Evolutionary conservation across 176 grass and related monocot species (phyloP).

Genomic region (Carex kokanica): DNA sequence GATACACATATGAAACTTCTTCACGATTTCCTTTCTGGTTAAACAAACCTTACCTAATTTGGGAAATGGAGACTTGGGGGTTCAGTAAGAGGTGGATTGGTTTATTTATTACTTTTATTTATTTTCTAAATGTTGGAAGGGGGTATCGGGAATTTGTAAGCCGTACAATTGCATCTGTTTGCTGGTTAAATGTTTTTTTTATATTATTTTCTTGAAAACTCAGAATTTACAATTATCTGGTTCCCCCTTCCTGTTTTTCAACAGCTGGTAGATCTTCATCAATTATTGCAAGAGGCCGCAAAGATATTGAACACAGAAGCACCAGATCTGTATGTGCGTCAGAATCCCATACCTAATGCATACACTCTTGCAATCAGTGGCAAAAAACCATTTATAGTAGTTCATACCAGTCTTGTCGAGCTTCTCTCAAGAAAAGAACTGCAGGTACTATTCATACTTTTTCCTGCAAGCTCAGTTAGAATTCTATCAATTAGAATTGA

Average conservation of each 20-base stretch:
- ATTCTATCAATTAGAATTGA: not conserved
- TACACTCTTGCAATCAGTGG: slow-evolving; percentile 90
- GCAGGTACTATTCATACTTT: slow-evolving; percentile 40
- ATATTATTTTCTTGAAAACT: not conserved
- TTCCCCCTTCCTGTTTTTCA: not conserved
- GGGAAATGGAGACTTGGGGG: too few species aligned
- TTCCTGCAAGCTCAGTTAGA: not conserved
- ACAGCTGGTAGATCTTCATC: slow-evolving; percentile 69
- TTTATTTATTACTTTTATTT: not conserved
- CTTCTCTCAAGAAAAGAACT: slow-evolving; percentile 83
- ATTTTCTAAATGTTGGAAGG: not conserved
- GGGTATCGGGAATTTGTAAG: not conserved
- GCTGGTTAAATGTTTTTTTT: not conserved
- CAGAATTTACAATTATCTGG: not conserved
- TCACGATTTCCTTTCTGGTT: not conserved
- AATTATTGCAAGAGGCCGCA: slow-evolving; percentile 56
- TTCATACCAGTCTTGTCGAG: slow-evolving; percentile 90
- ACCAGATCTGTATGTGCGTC: slow-evolving; percentile 83
- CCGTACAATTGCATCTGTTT: not conserved
- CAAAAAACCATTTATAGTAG: slow-evolving; percentile 85
- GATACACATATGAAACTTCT: not conserved
- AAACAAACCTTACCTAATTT: not conserved
- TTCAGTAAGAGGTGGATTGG: not conserved
- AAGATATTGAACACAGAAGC: slow-evolving; percentile 69
- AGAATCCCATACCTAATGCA: slow-evolving; percentile 84